phyloP scores from a whole-genome alignment of 768 basidiomycete species.

The Suillus weaverae region DNA sequence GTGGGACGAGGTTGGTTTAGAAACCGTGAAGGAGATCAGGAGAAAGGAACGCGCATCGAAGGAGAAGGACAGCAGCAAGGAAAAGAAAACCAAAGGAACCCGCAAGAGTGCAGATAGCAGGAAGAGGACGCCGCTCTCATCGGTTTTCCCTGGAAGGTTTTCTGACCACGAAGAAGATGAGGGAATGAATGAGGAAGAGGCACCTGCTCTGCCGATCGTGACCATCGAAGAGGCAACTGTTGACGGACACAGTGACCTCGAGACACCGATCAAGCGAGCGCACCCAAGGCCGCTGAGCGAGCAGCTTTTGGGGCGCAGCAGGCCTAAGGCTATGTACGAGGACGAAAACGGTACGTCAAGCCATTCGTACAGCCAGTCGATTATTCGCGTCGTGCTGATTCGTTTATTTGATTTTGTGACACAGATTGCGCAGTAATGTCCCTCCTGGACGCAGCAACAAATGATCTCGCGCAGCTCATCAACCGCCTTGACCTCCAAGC shows the following conservation, averaged over 20 bases:
- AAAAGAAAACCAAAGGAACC: slow-evolving; percentile 28
- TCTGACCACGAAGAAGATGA: slow-evolving; percentile 17
- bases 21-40: slow-evolving; percentile 49
- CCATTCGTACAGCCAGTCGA: background rate
- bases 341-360: slow-evolving; percentile 44
- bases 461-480: slow-evolving; percentile 76
- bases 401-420: background rate
- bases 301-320: slow-evolving; percentile 49
- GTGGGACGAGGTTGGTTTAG: slow-evolving; percentile 52
- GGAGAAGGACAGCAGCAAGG: slow-evolving; percentile 34
- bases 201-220: slow-evolving; percentile 27
- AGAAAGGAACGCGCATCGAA: slow-evolving; percentile 37
- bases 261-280: slow-evolving; percentile 40
- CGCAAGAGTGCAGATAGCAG: slow-evolving; percentile 50
- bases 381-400: background rate
- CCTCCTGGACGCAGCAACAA: slow-evolving; percentile 76
- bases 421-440: slow-evolving; percentile 55
- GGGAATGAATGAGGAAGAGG: slow-evolving; percentile 7
- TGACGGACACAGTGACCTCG: slow-evolving; percentile 40
- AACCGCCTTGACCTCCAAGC: slow-evolving; percentile 81
- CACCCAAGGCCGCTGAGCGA: slow-evolving; percentile 66
- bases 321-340: slow-evolving; percentile 50
- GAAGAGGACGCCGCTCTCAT: slow-evolving; percentile 52
- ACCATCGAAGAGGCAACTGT: slow-evolving; percentile 53
- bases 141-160: slow-evolving; percentile 55